Conservation (phyloP, 768 basidiomycete genomes). For the Obba rivulosa region DNA sequence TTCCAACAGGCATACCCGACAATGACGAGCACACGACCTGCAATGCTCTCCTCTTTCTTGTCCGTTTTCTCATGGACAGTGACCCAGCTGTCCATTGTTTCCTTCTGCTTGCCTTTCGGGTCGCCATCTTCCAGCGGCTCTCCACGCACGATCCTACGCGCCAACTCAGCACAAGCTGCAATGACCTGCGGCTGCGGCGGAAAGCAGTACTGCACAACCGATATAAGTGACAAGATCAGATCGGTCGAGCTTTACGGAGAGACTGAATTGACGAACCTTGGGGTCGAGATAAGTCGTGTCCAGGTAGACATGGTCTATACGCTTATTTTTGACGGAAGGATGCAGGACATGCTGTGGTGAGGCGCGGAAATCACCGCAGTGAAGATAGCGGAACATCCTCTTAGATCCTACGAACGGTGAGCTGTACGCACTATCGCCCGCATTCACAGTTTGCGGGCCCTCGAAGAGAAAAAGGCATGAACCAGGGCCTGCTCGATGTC, state of each 20-base stretch:
- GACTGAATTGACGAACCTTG: slow-evolving; percentile 35
- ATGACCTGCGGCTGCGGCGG: slow-evolving; percentile 95
- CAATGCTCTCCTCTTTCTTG: slow-evolving; percentile 32
- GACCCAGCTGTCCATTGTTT: slow-evolving; percentile 50
- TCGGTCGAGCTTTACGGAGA: background rate
- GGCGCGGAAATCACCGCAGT: slow-evolving; percentile 93
- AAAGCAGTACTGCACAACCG: slow-evolving; percentile 68
- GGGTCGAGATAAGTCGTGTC: slow-evolving; percentile 96
- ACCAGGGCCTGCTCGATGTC: slow-evolving; percentile 53
- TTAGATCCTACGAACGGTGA: slow-evolving; percentile 67
- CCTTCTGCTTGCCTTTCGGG: slow-evolving; percentile 15
- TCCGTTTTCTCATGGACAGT: slow-evolving; percentile 20
- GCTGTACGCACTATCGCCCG: slow-evolving; percentile 77
- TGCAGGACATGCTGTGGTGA: slow-evolving; percentile 85
- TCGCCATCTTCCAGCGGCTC: slow-evolving; percentile 24
- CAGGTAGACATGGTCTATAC: slow-evolving; percentile 83
- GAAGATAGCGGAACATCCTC: slow-evolving; percentile 79
- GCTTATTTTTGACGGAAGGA: slow-evolving; percentile 75
- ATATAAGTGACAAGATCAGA: slow-evolving; percentile 3
- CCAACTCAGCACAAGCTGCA: slow-evolving; percentile 84
- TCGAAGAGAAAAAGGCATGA: slow-evolving; percentile 93
- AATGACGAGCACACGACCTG: slow-evolving; percentile 49
- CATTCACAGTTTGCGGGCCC: slow-evolving; percentile 83
- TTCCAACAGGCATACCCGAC: slow-evolving; percentile 53
- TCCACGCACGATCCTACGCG: slow-evolving; percentile 49